These are phyloP conservation scores for Sanguinoderma infundibulare DNA, from an alignment of 1,284 basidiomycete genomes.

Conservation along the genomic window DNA sequence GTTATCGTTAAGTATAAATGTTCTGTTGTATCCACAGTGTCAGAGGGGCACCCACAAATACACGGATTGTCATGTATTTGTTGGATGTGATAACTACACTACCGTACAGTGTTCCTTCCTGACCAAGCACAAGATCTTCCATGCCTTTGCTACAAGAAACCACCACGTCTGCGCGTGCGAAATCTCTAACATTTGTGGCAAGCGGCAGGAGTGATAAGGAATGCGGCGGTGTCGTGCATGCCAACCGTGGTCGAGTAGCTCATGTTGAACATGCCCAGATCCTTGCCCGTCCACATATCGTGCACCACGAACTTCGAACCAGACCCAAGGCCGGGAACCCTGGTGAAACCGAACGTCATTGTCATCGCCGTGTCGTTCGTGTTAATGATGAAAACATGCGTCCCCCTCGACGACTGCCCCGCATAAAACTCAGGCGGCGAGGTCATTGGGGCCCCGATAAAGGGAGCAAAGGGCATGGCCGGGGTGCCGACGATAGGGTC, in stretches of 20 bases:
- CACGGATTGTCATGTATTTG: too few species aligned
- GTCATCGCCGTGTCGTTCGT: constrained; percentile 44
- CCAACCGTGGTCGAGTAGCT: constrained; percentile 47
- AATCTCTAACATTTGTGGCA: too few species aligned
- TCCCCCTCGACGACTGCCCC: constrained; percentile 51
- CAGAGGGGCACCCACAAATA: too few species aligned
- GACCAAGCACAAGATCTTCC: too few species aligned
- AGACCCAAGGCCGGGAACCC: constrained; percentile 46
- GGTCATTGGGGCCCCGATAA: constrained; percentile 41
- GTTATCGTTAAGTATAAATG: too few species aligned
- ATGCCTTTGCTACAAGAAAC: too few species aligned
- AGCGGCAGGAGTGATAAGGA: constrained; percentile 8
- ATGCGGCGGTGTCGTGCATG: constrained; percentile 55
- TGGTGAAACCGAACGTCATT: constrained; percentile 49
- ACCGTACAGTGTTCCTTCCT: too few species aligned
- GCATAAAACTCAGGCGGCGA: constrained; percentile 56
- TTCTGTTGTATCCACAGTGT: too few species aligned
- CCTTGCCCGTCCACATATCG: constrained; percentile 57
- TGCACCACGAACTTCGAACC: constrained; percentile 51
- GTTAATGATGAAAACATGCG: constrained; percentile 60
- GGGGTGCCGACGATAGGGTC: constrained; percentile 49
- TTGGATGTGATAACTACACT: too few species aligned
- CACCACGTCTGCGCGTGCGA: too few species aligned
- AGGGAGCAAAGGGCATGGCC: constrained; percentile 51
- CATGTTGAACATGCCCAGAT: constrained; percentile 47